phyloP scores from a whole-genome alignment of 2,329 filamentous ascomycete species.

The Massarina eburnea region DNA sequence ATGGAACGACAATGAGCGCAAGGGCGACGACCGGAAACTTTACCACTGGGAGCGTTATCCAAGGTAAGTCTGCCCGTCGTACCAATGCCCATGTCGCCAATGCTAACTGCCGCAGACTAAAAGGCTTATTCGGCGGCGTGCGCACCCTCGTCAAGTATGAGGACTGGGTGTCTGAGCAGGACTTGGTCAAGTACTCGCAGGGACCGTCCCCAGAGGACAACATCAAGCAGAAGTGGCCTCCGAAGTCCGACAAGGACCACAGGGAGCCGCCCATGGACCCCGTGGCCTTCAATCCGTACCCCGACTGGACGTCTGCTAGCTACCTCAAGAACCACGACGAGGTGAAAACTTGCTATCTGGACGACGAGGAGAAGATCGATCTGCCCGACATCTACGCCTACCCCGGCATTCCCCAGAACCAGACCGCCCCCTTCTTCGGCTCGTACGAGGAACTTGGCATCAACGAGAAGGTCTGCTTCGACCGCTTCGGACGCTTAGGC shows the following conservation, averaged over 20 bases:
- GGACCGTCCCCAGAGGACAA: constrained; percentile 42
- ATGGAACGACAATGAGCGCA: constrained; percentile 35
- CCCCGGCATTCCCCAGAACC: constrained; percentile 53
- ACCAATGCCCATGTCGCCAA: not conserved
- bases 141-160: constrained; percentile 47
- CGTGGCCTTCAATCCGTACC: constrained; percentile 50
- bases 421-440: constrained; percentile 51
- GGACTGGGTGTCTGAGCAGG: constrained; percentile 50
- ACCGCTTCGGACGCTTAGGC: constrained; percentile 53
- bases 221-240: constrained; percentile 40
- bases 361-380: constrained; percentile 57
- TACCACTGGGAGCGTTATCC: constrained; percentile 51
- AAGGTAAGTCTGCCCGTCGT: constrained; percentile 33
- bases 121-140: constrained; percentile 53
- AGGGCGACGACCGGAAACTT: constrained; percentile 35
- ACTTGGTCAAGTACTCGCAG: constrained; percentile 44
- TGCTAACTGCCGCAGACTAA: constrained; percentile 39
- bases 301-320: constrained; percentile 44
- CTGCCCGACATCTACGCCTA: constrained; percentile 69
- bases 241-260: constrained; percentile 34
- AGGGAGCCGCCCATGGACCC: constrained; percentile 43
- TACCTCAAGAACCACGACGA: constrained; percentile 54
- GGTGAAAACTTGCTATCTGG: constrained; percentile 65
- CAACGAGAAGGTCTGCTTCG: constrained; percentile 53
- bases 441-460: constrained; percentile 52